Base-by-base conservation (phyloP, 306 rosid species). In the Ziziphus jujuba region DNA sequence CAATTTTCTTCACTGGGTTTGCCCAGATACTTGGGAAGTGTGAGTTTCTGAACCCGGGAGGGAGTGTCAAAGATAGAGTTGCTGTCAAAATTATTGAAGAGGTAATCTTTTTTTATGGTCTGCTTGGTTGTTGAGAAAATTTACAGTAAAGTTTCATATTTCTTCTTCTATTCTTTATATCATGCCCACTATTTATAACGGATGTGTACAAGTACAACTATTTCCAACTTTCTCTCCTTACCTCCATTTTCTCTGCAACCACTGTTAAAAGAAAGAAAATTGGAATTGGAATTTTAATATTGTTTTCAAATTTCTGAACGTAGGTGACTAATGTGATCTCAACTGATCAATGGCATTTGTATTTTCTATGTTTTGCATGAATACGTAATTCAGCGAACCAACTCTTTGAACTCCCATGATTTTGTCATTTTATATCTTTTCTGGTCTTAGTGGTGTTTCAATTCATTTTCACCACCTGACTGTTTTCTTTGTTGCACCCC, bases 11-110 rank as follows among this genome's bases (percentile, higher is more conserved):
- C 15, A 19, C 28, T 59, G 56, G 52, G 69, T 63, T 62, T 65
- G 9, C 52, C 74, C 81, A 93, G 96, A 88, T 93, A 69, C 79
- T 88, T 55, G 99, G 89, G 13, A 93, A 93, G 86, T 88, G 97
- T 74, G 99, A 90, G 80, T 90, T 93, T 71, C 82, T 93, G 85
- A 93, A 93, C 59, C 99, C 97, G 0, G 99, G 99, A 61, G 97
- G 97, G 31, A 93, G 99, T 65, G 97, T 93, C 53, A 93, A 93
- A 61, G 99, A 90, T 59, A 88, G 99, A 17, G 97, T 93, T 61
- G 99, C 97, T 0, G 82, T 90, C 56, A 77, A 90, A 75, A 87
- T 90, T 23, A 90, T 90, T 64, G 80, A 85, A 72, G 99, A 90
- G 97, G 98, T 91, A 31, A 64, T 48, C 19, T 65, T 35, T 63